phyloP scores from a whole-genome alignment of 148 eudicot species.

The Tetragonia tetragonoides region DNA sequence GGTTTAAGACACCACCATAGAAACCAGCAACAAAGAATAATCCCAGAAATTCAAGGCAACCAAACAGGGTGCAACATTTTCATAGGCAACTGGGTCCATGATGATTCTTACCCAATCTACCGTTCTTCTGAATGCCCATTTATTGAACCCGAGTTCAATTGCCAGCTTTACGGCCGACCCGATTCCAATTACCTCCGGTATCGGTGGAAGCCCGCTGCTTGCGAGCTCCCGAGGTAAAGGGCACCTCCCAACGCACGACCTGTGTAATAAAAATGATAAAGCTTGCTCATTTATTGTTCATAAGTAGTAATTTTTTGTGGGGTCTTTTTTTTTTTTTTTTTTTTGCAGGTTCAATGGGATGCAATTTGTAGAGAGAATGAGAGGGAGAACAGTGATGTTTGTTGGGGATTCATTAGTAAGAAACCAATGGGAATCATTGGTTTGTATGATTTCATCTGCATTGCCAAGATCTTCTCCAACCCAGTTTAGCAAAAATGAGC shows the following conservation, averaged over 20 bases:
- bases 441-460: constrained; percentile 72
- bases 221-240: constrained; percentile 70
- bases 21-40: constrained; percentile 24
- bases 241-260: too few relatives aligned
- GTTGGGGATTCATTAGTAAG: constrained; percentile 90
- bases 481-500: constrained; percentile 48
- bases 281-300: neutral
- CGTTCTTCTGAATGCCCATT: constrained; percentile 53
- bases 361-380: constrained; percentile 58
- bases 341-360: constrained; percentile 59
- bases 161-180: constrained; percentile 76
- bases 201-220: constrained; percentile 76
- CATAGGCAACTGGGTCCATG: constrained; percentile 71
- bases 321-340: neutral
- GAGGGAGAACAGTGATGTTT: constrained; percentile 79
- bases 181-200: constrained; percentile 80
- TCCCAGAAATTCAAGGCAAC: constrained; percentile 43
- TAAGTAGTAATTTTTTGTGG: too few relatives aligned
- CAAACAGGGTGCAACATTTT: constrained; percentile 59
- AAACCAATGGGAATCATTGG: constrained; percentile 95
- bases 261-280: too few relatives aligned
- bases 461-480: constrained; percentile 47
- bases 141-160: constrained; percentile 78
- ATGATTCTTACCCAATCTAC: constrained; percentile 65
- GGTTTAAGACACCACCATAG: constrained; percentile 29